These are phyloP conservation scores for Crithidia acanthocephali DNA, from an alignment of 208 protist genomes.

Conservation along the genomic window DNA sequence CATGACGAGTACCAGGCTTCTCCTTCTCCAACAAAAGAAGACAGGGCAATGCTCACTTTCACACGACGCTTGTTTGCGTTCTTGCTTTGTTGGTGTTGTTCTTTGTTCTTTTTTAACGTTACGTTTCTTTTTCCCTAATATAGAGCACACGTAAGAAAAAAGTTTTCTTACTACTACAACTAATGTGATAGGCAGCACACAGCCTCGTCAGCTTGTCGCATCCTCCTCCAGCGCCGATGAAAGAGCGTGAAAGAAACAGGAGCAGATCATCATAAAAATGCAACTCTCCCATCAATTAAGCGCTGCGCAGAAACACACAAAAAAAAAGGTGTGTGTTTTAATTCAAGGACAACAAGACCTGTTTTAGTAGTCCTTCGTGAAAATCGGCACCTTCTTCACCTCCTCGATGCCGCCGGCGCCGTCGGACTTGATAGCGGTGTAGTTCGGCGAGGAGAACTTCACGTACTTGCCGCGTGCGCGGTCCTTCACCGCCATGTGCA, in stretches of 20 bases:
- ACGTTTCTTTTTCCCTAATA: conserved; percentile 16
- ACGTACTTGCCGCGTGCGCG: conserved; percentile 67
- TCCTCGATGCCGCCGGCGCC: conserved; percentile 58
- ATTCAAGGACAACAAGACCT: too few species aligned
- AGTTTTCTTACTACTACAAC: conserved; percentile 21
- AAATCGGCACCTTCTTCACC: conserved; percentile 70
- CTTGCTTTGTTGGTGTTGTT: neutral
- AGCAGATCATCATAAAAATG: too few species aligned
- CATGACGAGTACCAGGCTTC: too few species aligned
- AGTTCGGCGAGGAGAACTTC: conserved; percentile 78
- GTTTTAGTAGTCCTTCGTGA: conserved; percentile 82
- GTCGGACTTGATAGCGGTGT: conserved; percentile 66
- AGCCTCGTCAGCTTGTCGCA: neutral
- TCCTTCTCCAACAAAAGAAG: too few species aligned
- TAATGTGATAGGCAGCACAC: conserved; percentile 16
- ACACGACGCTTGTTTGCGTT: too few species aligned
- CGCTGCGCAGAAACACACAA: neutral
- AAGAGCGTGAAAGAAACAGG: too few species aligned
- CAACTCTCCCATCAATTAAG: neutral
- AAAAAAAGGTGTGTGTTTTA: too few species aligned
- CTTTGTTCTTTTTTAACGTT: conserved; percentile 1
- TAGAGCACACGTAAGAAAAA: conserved; percentile 14
- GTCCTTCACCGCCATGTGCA: conserved; percentile 82
- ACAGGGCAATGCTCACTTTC: too few species aligned
- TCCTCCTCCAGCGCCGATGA: neutral